Conservation (phyloP, 2,329 filamentous ascomycete species). For the Stagonosporopsis chrysanthemi region DNA sequence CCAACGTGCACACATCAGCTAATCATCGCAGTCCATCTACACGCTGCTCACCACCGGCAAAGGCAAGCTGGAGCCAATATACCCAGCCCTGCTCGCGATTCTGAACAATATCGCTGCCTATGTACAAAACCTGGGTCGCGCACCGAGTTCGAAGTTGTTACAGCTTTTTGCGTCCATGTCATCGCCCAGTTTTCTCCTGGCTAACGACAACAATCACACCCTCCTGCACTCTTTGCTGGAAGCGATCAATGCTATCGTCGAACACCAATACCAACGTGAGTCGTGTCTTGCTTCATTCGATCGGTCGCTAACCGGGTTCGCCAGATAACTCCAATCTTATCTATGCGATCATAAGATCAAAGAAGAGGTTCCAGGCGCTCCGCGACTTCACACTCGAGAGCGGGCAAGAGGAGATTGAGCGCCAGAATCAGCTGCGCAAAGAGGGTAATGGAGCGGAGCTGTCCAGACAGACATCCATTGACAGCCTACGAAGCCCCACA, state of each 20-base stretch:
- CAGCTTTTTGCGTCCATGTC: conserved; percentile 94
- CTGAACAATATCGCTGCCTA: conserved; percentile 93
- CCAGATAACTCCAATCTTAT: conserved; percentile 82
- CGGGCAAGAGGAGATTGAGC: conserved; percentile 88
- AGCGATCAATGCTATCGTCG: conserved; percentile 86
- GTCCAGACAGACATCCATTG: conserved; percentile 67
- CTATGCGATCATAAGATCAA: conserved; percentile 78
- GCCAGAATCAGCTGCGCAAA: conserved; percentile 75
- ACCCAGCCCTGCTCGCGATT: conserved; percentile 88
- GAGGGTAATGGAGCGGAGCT: conserved; percentile 53
- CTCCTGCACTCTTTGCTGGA: conserved; percentile 84
- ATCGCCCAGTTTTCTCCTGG: conserved; percentile 87
- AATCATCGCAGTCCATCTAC: conserved; percentile 75
- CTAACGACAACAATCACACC: conserved; percentile 88
- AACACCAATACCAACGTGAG: conserved; percentile 83
- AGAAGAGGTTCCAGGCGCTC: conserved; percentile 83
- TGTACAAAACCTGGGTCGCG: conserved; percentile 75
- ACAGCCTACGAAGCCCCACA: conserved; percentile 71
- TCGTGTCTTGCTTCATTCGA: conserved; percentile 1
- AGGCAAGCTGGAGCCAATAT: conserved; percentile 87
- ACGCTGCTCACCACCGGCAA: conserved; percentile 90
- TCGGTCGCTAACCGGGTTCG: background rate
- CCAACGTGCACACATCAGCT: conserved; percentile 24
- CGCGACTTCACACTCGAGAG: conserved; percentile 90
- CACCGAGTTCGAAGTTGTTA: conserved; percentile 80